Evolutionary conservation across 176 grass and related monocot genomes (phyloP).

Genomic region (Lolium perenne): DNA sequence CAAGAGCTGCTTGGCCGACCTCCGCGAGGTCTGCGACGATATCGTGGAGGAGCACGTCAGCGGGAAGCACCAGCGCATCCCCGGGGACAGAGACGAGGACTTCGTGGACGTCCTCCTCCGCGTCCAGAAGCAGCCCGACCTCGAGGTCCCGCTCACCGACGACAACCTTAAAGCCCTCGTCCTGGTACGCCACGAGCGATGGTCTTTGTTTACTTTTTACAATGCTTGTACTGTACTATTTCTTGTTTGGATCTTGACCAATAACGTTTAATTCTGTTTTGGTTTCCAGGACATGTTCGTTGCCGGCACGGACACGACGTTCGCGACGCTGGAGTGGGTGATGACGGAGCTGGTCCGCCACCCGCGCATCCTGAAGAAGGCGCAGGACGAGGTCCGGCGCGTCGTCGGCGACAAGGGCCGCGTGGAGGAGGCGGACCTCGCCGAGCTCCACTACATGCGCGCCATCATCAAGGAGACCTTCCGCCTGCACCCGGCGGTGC

Average conservation of each 20-base stretch:
- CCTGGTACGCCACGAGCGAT: background rate
- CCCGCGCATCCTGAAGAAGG: background rate
- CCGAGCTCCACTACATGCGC: conserved; percentile 34
- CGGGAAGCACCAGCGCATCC: background rate
- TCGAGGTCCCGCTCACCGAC: conserved; percentile 23
- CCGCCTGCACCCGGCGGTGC: conserved; percentile 47
- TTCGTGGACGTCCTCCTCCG: background rate
- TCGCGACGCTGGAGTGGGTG: conserved; percentile 16
- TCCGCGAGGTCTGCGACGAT: conserved; percentile 15
- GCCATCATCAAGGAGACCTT: conserved; percentile 59
- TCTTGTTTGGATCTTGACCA: too few relatives aligned
- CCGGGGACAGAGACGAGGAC: conserved; percentile 7
- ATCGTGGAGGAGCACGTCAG: conserved; percentile 33
- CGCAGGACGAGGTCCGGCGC: conserved; percentile 41
- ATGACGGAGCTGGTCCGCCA: conserved; percentile 25
- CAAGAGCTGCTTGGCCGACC: background rate
- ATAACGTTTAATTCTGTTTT: background rate
- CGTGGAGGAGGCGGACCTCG: conserved; percentile 47
- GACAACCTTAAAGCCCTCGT: conserved; percentile 33
- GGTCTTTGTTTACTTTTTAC: too few relatives aligned
- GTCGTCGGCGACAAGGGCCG: conserved; percentile 33
- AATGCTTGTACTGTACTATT: too few relatives aligned
- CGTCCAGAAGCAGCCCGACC: conserved; percentile 22
- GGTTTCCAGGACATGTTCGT: conserved; percentile 13
- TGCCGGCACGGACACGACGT: conserved; percentile 27